Conservation (phyloP, 164 flowering plant species). For the Chimonanthus praecox region DNA sequence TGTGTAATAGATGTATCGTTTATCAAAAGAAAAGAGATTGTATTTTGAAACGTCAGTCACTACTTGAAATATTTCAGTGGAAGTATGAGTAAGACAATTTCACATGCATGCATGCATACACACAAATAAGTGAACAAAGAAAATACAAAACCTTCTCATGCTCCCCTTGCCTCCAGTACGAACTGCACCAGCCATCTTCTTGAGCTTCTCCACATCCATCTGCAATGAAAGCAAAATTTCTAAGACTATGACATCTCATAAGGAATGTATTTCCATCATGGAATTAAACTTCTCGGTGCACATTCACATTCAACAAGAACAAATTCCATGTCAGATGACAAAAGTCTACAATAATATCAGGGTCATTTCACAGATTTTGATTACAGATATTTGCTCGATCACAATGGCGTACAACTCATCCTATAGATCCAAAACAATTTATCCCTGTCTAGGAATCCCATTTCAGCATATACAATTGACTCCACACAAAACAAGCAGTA, state of each 20-base stretch:
- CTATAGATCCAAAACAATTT: no score
- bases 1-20: no score
- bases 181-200: conserved; percentile 61
- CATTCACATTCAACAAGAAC: background rate
- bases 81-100: no score
- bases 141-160: conserved; percentile 36
- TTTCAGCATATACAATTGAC: no score
- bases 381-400: no score
- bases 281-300: no score
- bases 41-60: no score
- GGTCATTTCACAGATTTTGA: background rate
- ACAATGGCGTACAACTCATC: no score
- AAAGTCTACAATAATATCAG: background rate
- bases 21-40: no score
- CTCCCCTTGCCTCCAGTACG: conserved; percentile 67
- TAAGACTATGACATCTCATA: background rate
- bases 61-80: no score
- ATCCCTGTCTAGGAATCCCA: no score
- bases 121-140: background rate
- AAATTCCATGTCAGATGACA: background rate
- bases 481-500: no score
- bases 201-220: conserved; percentile 58
- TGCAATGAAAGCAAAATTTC: conserved; percentile 11
- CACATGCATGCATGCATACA: background rate
- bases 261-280: background rate